phyloP scores from a whole-genome alignment of 768 basidiomycete genomes.

The Tricholoma hemisulphureum region DNA sequence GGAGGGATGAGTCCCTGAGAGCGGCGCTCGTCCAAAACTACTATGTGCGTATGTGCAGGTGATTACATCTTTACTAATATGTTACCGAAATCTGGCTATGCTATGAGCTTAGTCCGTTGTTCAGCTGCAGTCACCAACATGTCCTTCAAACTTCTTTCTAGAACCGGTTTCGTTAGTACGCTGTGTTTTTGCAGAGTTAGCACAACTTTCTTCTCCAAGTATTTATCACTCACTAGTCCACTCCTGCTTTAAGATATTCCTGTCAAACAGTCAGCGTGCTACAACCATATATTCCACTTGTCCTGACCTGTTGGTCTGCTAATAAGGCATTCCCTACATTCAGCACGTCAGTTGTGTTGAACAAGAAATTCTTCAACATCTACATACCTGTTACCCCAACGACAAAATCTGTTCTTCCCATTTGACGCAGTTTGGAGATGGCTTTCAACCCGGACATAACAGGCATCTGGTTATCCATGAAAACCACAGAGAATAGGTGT shows the following conservation, averaged over 20 bases:
- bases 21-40: background rate
- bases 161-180: conserved; percentile 62
- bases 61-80: background rate
- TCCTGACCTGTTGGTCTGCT: conserved; percentile 41
- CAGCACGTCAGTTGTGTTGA: background rate
- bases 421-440: conserved; percentile 47
- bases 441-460: conserved; percentile 59
- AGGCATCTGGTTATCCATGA: conserved; percentile 62
- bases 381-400: conserved; percentile 56
- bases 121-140: conserved; percentile 28
- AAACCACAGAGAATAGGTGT: conserved; percentile 26
- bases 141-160: conserved; percentile 39
- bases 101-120: conserved; percentile 4
- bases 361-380: background rate
- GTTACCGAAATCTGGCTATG: background rate
- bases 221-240: conserved; percentile 4
- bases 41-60: background rate
- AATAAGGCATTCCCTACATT: conserved; percentile 44
- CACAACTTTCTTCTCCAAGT: background rate
- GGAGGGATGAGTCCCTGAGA: background rate
- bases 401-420: conserved; percentile 58
- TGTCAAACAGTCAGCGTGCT: background rate
- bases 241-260: conserved; percentile 8
- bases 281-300: background rate
- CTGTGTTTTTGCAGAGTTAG: conserved; percentile 32